phyloP scores from a whole-genome alignment of 2,329 filamentous ascomycete species.

The Fusarium globosum region DNA sequence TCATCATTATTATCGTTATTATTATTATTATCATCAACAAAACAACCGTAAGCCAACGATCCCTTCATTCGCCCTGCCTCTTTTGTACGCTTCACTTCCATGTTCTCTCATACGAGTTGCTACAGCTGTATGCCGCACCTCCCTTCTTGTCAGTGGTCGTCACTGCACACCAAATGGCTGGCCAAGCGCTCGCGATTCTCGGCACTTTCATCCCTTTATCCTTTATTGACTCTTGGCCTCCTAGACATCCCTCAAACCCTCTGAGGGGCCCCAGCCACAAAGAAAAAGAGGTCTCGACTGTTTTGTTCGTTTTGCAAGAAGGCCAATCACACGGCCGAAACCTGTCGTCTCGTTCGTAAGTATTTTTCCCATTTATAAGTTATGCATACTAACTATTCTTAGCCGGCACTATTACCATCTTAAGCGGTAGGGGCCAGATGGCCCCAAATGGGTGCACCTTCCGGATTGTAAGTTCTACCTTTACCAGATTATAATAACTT shows the following conservation, averaged over 20 bases:
- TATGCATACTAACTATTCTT: neutral
- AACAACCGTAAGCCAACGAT: neutral
- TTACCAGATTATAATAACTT: too few species aligned
- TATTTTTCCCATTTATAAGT: neutral
- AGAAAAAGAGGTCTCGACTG: accelerated
- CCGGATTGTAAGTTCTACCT: neutral
- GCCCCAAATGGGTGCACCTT: accelerated
- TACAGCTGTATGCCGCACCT: neutral
- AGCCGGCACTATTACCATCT: accelerated
- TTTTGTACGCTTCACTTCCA: neutral
- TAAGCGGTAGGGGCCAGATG: neutral
- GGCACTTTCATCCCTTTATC: too few species aligned
- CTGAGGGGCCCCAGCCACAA: neutral
- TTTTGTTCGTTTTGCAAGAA: accelerated
- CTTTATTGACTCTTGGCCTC: neutral
- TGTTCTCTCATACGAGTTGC: neutral
- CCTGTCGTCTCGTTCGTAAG: accelerated
- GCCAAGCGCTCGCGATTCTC: too few species aligned
- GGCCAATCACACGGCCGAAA: accelerated
- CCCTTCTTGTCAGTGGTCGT: too few species aligned
- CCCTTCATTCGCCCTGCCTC: neutral
- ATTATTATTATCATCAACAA: neutral
- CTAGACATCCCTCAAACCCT: neutral
- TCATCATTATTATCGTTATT: neutral
- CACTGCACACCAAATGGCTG: too few species aligned